These are phyloP conservation scores for Trichoderma polysporum DNA, from an alignment of 2,329 filamentous ascomycete genomes.

Conservation along the genomic window DNA sequence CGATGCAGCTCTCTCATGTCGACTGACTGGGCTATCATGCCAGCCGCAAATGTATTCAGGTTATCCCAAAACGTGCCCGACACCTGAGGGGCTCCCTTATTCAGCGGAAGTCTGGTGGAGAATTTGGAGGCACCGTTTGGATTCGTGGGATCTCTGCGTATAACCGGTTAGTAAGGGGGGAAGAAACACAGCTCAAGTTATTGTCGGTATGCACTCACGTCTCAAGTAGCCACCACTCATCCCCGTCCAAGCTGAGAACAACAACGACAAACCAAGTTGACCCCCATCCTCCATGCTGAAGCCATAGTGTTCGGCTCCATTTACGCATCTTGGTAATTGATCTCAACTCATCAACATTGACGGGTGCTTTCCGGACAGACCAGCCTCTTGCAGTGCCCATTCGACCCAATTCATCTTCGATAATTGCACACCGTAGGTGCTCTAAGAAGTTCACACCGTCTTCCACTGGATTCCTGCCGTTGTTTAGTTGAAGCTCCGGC, in stretches of 20 bases:
- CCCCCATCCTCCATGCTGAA: slow-evolving; percentile 71
- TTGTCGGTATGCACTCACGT: slow-evolving; percentile 45
- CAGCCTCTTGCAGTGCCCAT: slow-evolving; percentile 65
- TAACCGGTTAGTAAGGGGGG: slow-evolving; percentile 22
- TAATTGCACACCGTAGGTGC: slow-evolving; percentile 58
- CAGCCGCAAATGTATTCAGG: slow-evolving; percentile 50
- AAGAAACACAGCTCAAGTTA: background rate
- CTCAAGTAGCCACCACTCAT: slow-evolving; percentile 76
- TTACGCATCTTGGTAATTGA: slow-evolving; percentile 63
- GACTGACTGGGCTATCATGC: slow-evolving; percentile 51
- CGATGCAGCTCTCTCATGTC: slow-evolving; percentile 50
- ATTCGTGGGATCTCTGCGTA: slow-evolving; percentile 30
- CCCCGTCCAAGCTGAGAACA: slow-evolving; percentile 68
- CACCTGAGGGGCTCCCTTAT: slow-evolving; percentile 44
- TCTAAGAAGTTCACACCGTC: slow-evolving; percentile 61
- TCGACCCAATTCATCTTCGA: slow-evolving; percentile 61
- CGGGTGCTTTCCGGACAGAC: slow-evolving; percentile 50
- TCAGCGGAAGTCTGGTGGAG: slow-evolving; percentile 45
- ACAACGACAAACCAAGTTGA: slow-evolving; percentile 70
- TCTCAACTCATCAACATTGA: slow-evolving; percentile 56
- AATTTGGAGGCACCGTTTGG: slow-evolving; percentile 31
- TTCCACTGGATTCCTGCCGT: slow-evolving; percentile 53
- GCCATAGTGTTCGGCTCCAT: slow-evolving; percentile 64
- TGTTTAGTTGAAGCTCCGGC: slow-evolving; percentile 66
- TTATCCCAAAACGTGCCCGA: slow-evolving; percentile 53